These are phyloP conservation scores for Paraphoma sp. DNA, from an alignment of 2,329 filamentous ascomycete genomes.

Conservation along the genomic window DNA sequence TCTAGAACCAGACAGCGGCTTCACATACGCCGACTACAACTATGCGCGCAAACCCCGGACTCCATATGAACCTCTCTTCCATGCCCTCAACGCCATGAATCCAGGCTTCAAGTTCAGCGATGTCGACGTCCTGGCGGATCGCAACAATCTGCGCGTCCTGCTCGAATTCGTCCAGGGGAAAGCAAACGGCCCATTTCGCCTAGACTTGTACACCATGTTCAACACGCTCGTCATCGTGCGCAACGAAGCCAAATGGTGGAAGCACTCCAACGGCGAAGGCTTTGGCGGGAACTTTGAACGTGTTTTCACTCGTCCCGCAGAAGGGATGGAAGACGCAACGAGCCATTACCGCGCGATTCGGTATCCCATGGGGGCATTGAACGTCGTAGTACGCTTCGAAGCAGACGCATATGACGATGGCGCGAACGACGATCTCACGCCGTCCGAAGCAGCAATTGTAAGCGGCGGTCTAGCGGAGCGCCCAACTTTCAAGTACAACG, in stretches of 20 bases:
- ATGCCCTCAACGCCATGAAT: slow-evolving; percentile 31
- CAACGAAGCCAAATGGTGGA: slow-evolving; percentile 34
- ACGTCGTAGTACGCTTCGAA: slow-evolving; percentile 36
- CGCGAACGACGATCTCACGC: slow-evolving; percentile 13
- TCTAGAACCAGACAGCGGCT: slow-evolving; percentile 27
- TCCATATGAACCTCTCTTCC: slow-evolving; percentile 36
- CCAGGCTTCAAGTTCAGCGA: slow-evolving; percentile 25
- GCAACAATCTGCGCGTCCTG: slow-evolving; percentile 36
- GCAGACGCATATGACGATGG: slow-evolving; percentile 36
- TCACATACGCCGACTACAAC: slow-evolving; percentile 34
- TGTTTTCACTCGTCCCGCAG: slow-evolving; percentile 25
- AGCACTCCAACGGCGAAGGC: slow-evolving; percentile 12
- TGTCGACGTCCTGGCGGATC: slow-evolving; percentile 36
- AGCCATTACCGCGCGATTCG: slow-evolving; percentile 39
- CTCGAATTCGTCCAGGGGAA: slow-evolving; percentile 35
- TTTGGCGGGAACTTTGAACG: slow-evolving; percentile 36
- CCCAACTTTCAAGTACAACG: slow-evolving; percentile 20
- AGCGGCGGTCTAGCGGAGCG: slow-evolving; percentile 14
- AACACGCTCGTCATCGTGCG: slow-evolving; percentile 37
- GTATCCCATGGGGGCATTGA: slow-evolving; percentile 33
- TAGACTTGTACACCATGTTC: slow-evolving; percentile 29
- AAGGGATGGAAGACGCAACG: slow-evolving; percentile 34
- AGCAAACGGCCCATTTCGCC: slow-evolving; percentile 28
- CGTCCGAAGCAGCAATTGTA: slow-evolving; percentile 12
- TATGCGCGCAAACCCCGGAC: slow-evolving; percentile 31